Percentiles rank a stretch among this genome's conserved stretches.
phyloP scores from a whole-genome alignment of 495 filamentous ascomycete genomes.

The Talaromyces proteolyticus region DNA sequence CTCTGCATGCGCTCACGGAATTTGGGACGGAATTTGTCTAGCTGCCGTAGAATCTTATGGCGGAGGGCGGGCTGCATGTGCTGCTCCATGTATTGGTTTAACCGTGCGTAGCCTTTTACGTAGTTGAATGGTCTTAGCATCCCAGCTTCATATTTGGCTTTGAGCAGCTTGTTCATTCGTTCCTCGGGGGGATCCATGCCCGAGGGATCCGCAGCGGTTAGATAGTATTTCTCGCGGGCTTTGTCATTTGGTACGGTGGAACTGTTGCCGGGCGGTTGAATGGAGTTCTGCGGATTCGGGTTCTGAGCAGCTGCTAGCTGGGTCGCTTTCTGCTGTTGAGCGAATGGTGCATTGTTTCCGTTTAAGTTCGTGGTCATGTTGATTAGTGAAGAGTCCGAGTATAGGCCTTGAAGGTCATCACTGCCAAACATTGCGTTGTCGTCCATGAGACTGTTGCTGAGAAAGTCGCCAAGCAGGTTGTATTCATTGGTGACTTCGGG shows the following conservation, averaged over 20 bases:
- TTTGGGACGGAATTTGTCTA: constrained; percentile 89
- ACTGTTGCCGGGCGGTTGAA: constrained; percentile 52
- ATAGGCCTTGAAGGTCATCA: constrained; percentile 52
- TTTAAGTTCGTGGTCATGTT: constrained; percentile 37
- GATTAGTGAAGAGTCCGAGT: constrained; percentile 50
- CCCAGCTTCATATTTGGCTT: constrained; percentile 92
- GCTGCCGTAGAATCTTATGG: constrained; percentile 80
- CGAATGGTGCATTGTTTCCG: constrained; percentile 21
- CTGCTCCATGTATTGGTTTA: constrained; percentile 85
- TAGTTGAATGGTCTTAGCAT: constrained; percentile 96
- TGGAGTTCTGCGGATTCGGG: constrained; percentile 44
- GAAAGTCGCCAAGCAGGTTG: constrained; percentile 91
- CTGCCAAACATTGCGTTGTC: constrained; percentile 62
- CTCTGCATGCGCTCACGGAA: constrained; percentile 92
- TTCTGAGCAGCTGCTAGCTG: constrained; percentile 32
- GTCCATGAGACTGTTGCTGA: constrained; percentile 81
- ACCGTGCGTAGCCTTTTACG: constrained; percentile 85
- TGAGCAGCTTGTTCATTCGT: constrained; percentile 89
- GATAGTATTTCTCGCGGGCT: constrained; percentile 85
- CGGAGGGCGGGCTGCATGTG: constrained; percentile 74
- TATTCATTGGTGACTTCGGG: constrained; percentile 94
- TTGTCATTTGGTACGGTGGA: constrained; percentile 67
- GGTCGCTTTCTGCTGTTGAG: constrained; percentile 21
- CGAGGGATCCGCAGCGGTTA: constrained; percentile 91
- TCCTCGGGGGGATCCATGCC: constrained; percentile 89